A percentile compares a stretch with the other conserved stretches of the same genome.
Conservation (phyloP, 1,284 basidiomycete species). For the Leccinum subspadiceum region DNA sequence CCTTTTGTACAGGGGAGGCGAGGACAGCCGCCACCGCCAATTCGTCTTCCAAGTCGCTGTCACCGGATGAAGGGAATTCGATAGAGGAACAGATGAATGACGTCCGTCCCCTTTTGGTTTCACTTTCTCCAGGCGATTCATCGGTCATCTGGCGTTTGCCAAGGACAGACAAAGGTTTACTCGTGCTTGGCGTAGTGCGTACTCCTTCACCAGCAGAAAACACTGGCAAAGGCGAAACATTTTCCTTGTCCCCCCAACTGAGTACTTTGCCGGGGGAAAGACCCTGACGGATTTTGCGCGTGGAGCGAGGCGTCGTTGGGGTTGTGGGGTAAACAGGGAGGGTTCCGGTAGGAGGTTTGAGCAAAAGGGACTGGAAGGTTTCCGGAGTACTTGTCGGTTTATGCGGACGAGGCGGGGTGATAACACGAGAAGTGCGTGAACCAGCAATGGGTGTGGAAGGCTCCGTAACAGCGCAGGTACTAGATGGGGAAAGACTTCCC, state of each 20-base stretch:
- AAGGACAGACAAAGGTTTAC: constrained; percentile 28
- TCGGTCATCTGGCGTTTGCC: constrained; percentile 41
- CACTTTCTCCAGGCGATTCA: constrained; percentile 28
- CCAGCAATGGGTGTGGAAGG: constrained; percentile 26
- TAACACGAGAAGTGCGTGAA: constrained; percentile 19
- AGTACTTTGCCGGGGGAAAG: constrained; percentile 32
- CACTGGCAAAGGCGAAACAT: constrained; percentile 37
- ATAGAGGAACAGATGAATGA: constrained; percentile 33
- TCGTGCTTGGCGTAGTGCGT: constrained; percentile 27
- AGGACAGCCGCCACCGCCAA: constrained; percentile 28
- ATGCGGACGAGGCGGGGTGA: constrained; percentile 33
- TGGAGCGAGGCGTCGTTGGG: constrained; percentile 28
- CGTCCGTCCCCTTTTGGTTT: constrained; percentile 34
- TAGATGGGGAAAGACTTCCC: constrained; percentile 10
- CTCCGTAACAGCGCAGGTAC: constrained; percentile 3
- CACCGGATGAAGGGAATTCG: constrained; percentile 18
- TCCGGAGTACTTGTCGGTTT: constrained; percentile 31
- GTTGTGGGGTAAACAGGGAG: constrained; percentile 26
- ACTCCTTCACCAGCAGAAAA: constrained; percentile 38
- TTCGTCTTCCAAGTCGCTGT: constrained; percentile 32
- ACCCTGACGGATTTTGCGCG: constrained; percentile 12
- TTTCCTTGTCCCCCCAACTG: constrained; percentile 44
- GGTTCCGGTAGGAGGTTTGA: constrained; percentile 29
- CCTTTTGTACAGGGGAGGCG: constrained; percentile 19
- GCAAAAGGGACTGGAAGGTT: constrained; percentile 33